Conservation (phyloP, 371 early-diverging fungal genomes). For the Apophysomyces ossiformis region DNA sequence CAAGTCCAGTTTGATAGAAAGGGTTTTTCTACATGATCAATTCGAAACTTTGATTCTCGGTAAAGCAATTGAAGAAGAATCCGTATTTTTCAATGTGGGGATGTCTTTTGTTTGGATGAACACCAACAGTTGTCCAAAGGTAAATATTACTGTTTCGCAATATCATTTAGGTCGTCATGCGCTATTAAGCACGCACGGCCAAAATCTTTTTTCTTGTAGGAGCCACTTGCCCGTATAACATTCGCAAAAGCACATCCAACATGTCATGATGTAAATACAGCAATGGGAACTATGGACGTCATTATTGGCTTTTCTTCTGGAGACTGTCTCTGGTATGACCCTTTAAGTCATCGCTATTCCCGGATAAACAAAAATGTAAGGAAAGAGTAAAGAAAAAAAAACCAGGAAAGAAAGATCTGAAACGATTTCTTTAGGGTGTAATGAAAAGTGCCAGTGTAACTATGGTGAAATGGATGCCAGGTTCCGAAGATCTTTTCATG, state of each 20-base stretch:
- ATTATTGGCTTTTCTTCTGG: conserved; percentile 85
- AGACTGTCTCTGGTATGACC: conserved; percentile 84
- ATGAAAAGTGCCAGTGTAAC: conserved; percentile 73
- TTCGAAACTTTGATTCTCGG: conserved; percentile 59
- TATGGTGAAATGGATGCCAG: conserved; percentile 90
- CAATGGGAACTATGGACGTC: conserved; percentile 75
- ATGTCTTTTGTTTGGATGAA: conserved; percentile 77
- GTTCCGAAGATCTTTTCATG: conserved; percentile 83
- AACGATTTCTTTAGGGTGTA: conserved; percentile 49
- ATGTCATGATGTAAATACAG: conserved; percentile 86
- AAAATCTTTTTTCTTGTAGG: conserved; percentile 49
- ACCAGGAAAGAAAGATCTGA: background rate
- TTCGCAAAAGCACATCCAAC: conserved; percentile 81
- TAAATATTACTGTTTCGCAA: conserved; percentile 18
- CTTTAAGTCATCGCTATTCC: conserved; percentile 69
- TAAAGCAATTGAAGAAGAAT: conserved; percentile 18
- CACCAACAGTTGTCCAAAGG: conserved; percentile 59
- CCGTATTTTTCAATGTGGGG: conserved; percentile 66
- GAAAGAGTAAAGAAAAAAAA: background rate
- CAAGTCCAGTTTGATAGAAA: conserved; percentile 70
- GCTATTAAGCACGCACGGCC: background rate
- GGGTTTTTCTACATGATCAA: conserved; percentile 73
- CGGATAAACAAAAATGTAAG: conserved; percentile 48
- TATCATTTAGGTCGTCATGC: no score
- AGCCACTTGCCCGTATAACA: conserved; percentile 78